Base-by-base conservation (phyloP, 177 flowering plant species). In the Vitis hybrid region DNA sequence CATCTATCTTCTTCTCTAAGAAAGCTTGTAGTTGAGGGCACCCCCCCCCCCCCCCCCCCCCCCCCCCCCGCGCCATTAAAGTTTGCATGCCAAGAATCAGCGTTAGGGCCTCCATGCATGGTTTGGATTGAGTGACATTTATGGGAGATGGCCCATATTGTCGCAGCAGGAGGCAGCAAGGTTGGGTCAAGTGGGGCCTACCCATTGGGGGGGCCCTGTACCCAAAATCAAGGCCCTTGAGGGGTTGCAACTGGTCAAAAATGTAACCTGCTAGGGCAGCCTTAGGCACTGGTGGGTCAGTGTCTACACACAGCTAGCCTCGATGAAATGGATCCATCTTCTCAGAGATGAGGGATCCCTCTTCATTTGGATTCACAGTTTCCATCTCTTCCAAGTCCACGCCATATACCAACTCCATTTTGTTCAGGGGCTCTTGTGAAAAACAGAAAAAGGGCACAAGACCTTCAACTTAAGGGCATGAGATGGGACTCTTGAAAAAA, bases 401-500 rank as follows among this genome's bases (percentile, higher is more conserved):
- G 30, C 30, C 30, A 27, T 27, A 27, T 27, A 27, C 30, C 30
- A 59, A 55, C 65, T 30, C 17, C 56, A 54, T 50, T 14, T 24
- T 35, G 27, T 64, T 53, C 49, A 54, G 51, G 61, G 21, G 41
- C 55, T 58, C 14, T 32, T 48, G 63, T 57, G 55, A 64, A 64
- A n/a, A n/a, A n/a, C n/a, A n/a, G n/a, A n/a, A n/a, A 69, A 48
- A 46, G 48, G 57, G 24, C 46, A 11, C 14, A 55, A 48, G 50
- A 61, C 21, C 68, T 24, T 58, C 57, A 11, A 52, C 49, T 32
- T 63, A 46, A 12, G 50, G 21, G 70, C 66, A 62, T 21, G 13
- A 32, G 82, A 73, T 73, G 74, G 79, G 81, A 76, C 79, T 74
- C 14, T 32, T 59, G 59, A 64, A 54, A 24, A 60, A 73, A 74